phyloP scores from a whole-genome alignment of 2,329 filamentous ascomycete species.

The Drechslerella stenobrocha region DNA sequence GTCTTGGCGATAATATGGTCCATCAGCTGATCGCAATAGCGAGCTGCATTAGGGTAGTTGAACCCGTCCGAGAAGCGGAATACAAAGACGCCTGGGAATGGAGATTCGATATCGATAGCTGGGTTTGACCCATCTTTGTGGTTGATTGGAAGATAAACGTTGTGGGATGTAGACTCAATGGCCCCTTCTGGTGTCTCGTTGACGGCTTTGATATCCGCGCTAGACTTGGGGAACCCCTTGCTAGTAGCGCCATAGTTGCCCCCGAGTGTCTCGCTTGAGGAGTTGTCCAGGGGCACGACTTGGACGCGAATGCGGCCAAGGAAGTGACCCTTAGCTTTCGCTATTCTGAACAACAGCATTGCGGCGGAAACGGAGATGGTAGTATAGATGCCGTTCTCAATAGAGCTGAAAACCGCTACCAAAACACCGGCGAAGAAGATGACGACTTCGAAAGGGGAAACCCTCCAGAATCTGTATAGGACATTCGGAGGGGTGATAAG shows the following conservation, averaged over 20 bases:
- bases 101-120: conserved; percentile 72
- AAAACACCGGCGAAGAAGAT: conserved; percentile 94
- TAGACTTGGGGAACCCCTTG: conserved; percentile 23
- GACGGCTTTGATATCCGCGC: conserved; percentile 52
- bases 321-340: conserved; percentile 80
- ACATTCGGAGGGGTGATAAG: conserved; percentile 88
- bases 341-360: conserved; percentile 78
- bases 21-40: conserved; percentile 79
- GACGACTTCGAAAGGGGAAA: conserved; percentile 83
- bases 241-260: conserved; percentile 22
- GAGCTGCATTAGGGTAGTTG: conserved; percentile 92
- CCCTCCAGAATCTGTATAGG: conserved; percentile 91
- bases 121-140: conserved; percentile 92
- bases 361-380: conserved; percentile 77
- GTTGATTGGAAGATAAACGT: conserved; percentile 82
- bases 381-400: conserved; percentile 90
- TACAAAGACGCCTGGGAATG: conserved; percentile 91
- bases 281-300: conserved; percentile 75
- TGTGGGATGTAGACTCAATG: conserved; percentile 62
- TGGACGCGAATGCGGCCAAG: conserved; percentile 81
- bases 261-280: conserved; percentile 61
- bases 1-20: conserved; percentile 68
- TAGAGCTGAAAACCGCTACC: conserved; percentile 82
- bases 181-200: conserved; percentile 55
- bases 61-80: conserved; percentile 94